Conservation (phyloP, 2,329 filamentous ascomycete genomes). For the Epichloe coenophiala region DNA sequence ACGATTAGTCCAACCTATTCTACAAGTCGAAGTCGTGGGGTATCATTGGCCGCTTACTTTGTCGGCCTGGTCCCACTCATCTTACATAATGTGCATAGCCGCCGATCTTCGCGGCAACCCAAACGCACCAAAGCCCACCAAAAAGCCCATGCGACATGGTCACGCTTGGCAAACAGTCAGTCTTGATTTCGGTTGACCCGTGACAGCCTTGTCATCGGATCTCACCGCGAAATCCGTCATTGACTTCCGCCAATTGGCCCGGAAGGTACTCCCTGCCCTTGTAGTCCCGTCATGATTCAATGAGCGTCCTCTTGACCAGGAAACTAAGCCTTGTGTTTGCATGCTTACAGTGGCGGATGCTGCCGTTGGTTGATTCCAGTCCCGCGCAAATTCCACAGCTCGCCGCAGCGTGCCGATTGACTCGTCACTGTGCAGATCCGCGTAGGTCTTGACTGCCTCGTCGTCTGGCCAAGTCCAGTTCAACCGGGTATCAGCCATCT, state of each 20-base stretch:
- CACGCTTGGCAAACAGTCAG: not conserved
- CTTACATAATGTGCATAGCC: not conserved
- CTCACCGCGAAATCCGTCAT: not conserved
- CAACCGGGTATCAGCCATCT: slow-evolving; percentile 13
- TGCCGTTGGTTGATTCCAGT: not conserved
- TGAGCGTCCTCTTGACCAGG: not conserved
- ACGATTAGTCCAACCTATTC: too few relatives aligned
- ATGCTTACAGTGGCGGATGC: not conserved
- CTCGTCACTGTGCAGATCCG: slow-evolving; percentile 13
- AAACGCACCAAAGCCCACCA: not conserved
- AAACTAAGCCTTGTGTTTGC: not conserved
- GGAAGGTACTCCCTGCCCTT: too few relatives aligned
- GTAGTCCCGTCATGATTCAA: too few relatives aligned
- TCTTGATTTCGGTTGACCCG: not conserved
- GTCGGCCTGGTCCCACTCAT: not conserved
- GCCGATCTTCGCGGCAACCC: not conserved
- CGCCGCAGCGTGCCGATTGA: slow-evolving; percentile 13
- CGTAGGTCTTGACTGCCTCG: slow-evolving; percentile 21
- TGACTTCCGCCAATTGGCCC: too few relatives aligned
- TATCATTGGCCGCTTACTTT: not conserved
- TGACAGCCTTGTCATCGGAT: not conserved
- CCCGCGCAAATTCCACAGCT: slow-evolving; percentile 12
- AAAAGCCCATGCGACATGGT: not conserved
- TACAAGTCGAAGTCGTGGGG: not conserved
- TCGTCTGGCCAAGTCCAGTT: slow-evolving; percentile 26